Evolutionary conservation across 139 green algal genomes (phyloP), one percentile per base, ranked within the genome.

Genomic region (Gonium pectorale): DNA sequence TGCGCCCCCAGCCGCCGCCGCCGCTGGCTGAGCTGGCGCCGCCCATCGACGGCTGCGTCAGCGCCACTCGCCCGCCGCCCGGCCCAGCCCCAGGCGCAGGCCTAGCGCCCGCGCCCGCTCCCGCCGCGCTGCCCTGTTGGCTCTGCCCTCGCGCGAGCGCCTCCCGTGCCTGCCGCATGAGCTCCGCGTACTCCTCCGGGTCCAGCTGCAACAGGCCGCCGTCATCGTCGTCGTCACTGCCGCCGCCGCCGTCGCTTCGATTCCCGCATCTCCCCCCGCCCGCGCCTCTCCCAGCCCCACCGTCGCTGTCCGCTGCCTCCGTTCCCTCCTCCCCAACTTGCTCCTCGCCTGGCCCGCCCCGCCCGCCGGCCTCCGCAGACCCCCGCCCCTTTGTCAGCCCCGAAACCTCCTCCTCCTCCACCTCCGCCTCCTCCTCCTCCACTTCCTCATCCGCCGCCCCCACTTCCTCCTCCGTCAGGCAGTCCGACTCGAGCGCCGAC

Each of bases 131-230:
- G n/a, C n/a, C n/a, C n/a, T n/a, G n/a, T n/a, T n/a, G n/a, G n/a
- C n/a, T n/a, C n/a, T n/a, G n/a, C n/a, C n/a, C n/a, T n/a, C 11
- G 17, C 0, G 59, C 75, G 40, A 82, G n/a, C 7, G 75, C 75
- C 75, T 82, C 75, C 35, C 75, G 59, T n/a, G 75, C 75, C 59
- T 72, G 17, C n/a, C 59, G 59, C 75, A 82, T 82, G 24, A 82
- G 11, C 22, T 49, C 75, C 59, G 71, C 75, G n/a, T 82, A 82
- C 40, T 82, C 75, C 0, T 82, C 75, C 19, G 27, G 29, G 41
- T 82, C 75, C 59, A 82, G 41, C n/a, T 82, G 59, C n/a, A 41
- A 71, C 40, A 82, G 31, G 7, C 56, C 75, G 37, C 41, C 59
- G n/a, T n/a, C n/a, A n/a, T n/a, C n/a, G n/a, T n/a, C n/a, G n/a